Evolutionary conservation across 768 basidiomycete species (phyloP).

Genomic region (Trametes gibbosa): DNA sequence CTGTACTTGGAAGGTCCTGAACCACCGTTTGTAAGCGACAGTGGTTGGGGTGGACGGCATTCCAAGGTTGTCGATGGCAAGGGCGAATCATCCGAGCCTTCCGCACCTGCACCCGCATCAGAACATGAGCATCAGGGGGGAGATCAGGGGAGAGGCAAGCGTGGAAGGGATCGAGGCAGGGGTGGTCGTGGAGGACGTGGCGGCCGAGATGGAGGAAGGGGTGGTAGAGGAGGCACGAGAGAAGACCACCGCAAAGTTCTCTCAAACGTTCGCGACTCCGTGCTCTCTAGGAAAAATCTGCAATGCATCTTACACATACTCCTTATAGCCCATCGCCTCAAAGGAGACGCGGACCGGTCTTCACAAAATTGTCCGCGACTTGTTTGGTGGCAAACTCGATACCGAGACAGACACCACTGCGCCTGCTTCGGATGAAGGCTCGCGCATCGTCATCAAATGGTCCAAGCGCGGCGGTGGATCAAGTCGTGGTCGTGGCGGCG

Average conservation of each 20-base stretch:
- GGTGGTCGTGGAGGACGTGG: slow-evolving; percentile 48
- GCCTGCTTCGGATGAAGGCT: slow-evolving; percentile 59
- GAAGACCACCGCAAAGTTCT: slow-evolving; percentile 74
- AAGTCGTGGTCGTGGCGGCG: slow-evolving; percentile 42
- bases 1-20: slow-evolving; percentile 82
- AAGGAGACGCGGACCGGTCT: slow-evolving; percentile 81
- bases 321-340: slow-evolving; percentile 69
- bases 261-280: slow-evolving; percentile 63
- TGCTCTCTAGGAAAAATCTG: slow-evolving; percentile 3
- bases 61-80: slow-evolving; percentile 32
- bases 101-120: slow-evolving; percentile 15
- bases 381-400: slow-evolving; percentile 83
- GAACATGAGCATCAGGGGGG: slow-evolving; percentile 31
- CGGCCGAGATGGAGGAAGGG: slow-evolving; percentile 42
- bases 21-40: slow-evolving; percentile 70
- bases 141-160: slow-evolving; percentile 36
- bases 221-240: slow-evolving; percentile 40
- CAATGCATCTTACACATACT: neutral
- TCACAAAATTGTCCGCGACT: slow-evolving; percentile 75
- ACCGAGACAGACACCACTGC: slow-evolving; percentile 66
- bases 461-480: slow-evolving; percentile 47
- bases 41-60: slow-evolving; percentile 64
- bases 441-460: slow-evolving; percentile 81
- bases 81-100: slow-evolving; percentile 7
- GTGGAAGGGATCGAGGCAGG: slow-evolving; percentile 39